These are phyloP conservation scores for Beauveria sp. DNA, from an alignment of 2,329 filamentous ascomycete species.

Conservation along the genomic window DNA sequence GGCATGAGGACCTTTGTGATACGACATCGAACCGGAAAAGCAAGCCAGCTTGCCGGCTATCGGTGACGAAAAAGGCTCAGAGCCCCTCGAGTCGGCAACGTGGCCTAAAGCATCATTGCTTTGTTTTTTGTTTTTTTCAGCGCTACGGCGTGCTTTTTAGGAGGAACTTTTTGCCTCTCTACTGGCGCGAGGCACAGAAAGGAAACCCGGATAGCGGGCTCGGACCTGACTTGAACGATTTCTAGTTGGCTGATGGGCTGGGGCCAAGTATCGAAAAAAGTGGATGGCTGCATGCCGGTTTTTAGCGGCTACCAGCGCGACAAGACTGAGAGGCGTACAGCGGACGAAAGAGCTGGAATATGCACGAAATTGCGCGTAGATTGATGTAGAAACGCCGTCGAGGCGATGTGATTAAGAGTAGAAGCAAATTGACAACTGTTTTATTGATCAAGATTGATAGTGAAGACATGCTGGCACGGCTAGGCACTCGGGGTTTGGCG, in stretches of 20 bases:
- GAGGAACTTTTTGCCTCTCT: background rate
- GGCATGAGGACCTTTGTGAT: constrained; percentile 8
- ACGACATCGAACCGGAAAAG: background rate
- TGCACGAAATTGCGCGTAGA: constrained; percentile 3
- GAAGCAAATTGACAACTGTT: background rate
- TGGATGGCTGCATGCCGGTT: constrained; percentile 1
- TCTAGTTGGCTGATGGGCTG: constrained; percentile 2
- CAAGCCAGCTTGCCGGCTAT: background rate
- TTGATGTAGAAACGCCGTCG: constrained; percentile 9
- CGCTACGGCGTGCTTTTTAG: background rate
- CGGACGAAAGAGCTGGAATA: constrained; percentile 2
- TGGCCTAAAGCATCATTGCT: background rate
- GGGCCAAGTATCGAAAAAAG: constrained; percentile 5
- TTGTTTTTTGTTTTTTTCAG: background rate
- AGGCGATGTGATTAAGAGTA: background rate
- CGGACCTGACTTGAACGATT: background rate
- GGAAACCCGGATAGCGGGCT: background rate
- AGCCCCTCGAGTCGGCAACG: background rate
- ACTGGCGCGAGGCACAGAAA: background rate
- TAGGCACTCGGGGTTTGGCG: background rate
- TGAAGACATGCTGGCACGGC: background rate
- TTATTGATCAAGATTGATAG: background rate
- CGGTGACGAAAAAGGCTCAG: background rate
- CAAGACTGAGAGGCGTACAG: background rate
- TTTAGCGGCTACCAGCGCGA: background rate